Evolutionary conservation across 2,329 filamentous ascomycete genomes (phyloP).

Genomic region (Nemania sp.): DNA sequence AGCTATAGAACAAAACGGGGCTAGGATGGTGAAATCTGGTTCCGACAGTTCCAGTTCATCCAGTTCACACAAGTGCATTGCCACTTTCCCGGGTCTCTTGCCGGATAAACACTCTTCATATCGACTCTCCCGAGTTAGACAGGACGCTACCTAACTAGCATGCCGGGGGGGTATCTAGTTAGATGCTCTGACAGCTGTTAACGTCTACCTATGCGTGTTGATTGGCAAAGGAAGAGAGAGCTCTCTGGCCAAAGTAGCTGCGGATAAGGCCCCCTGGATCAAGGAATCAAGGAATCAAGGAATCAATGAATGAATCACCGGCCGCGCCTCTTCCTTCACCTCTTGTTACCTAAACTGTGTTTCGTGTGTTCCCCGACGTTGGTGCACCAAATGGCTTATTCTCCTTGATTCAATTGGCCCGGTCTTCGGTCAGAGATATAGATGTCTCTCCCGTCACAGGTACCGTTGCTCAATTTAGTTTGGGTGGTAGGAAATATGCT

Average conservation of each 20-base stretch:
- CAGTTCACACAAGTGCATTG: no score
- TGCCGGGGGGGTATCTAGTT: no score
- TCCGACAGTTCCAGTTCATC: no score
- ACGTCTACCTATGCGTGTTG: no score
- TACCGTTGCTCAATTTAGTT: neutral
- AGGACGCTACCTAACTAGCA: neutral
- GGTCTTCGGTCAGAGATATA: neutral
- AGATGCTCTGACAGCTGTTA: no score
- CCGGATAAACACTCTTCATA: slow-evolving; percentile 45
- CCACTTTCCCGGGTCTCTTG: slow-evolving; percentile 35
- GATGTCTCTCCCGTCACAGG: neutral
- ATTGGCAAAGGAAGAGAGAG: no score
- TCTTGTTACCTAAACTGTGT: neutral
- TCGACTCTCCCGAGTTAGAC: neutral
- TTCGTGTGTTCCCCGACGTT: no score
- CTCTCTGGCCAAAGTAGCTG: no score
- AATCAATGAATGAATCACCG: neutral
- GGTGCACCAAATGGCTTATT: no score
- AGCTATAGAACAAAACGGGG: neutral
- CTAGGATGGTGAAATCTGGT: slow-evolving; percentile 35
- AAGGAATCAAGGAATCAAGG: no score
- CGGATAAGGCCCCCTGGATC: no score
- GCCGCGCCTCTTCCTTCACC: neutral
- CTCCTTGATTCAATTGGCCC: neutral
- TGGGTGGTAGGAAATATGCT: neutral